Evolutionary conservation across 2,329 filamentous ascomycete genomes (phyloP).

Genomic region (Paecilomyces formosus): DNA sequence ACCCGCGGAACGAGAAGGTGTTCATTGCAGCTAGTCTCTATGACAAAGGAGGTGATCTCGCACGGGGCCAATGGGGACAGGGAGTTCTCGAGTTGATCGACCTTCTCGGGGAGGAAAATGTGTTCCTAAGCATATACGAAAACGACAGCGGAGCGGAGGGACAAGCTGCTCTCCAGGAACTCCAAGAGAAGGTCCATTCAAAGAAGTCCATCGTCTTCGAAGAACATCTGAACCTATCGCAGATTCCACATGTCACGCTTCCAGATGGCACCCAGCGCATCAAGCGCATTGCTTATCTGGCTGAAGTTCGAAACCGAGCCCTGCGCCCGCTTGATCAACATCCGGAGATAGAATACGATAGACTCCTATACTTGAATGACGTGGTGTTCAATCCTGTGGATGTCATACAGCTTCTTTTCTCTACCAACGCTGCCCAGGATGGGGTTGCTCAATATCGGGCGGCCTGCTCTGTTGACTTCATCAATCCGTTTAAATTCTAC

Average conservation of each 20-base stretch:
- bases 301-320: conserved; percentile 64
- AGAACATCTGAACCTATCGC: conserved; percentile 49
- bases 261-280: conserved; percentile 55
- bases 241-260: conserved; percentile 53
- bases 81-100: conserved; percentile 56
- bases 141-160: conserved; percentile 57
- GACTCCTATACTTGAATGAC: conserved; percentile 59
- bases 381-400: conserved; percentile 55
- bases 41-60: conserved; percentile 54
- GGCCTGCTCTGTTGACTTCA: conserved; percentile 69
- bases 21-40: conserved; percentile 68
- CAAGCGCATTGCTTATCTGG: conserved; percentile 67
- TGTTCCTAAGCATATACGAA: conserved; percentile 67
- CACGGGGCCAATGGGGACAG: conserved; percentile 57
- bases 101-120: conserved; percentile 59
- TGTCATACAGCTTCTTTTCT: conserved; percentile 54
- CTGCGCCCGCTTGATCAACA: conserved; percentile 53
- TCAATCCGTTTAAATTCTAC: conserved; percentile 67
- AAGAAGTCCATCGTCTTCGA: conserved; percentile 52
- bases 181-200: conserved; percentile 46
- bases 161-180: conserved; percentile 44
- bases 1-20: conserved; percentile 55
- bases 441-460: conserved; percentile 57
- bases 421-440: conserved; percentile 47
- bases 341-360: conserved; percentile 43